Conservation (phyloP, 495 filamentous ascomycete genomes). For the Penicillium canariense region DNA sequence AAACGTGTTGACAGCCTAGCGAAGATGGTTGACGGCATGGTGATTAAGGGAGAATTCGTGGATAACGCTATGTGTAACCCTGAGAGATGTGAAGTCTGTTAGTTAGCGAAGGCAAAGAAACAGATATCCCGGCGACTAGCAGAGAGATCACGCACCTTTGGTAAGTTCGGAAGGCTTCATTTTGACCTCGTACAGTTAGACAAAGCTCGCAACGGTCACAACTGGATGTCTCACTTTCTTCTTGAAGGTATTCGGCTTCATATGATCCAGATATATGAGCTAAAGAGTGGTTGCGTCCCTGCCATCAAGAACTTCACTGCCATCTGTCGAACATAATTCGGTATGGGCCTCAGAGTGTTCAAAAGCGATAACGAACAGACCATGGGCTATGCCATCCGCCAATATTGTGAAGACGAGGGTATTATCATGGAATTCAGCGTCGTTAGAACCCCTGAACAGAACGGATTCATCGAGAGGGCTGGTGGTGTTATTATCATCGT, state of each 20-base stretch:
- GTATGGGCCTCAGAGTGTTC: neutral
- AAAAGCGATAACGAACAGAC: conserved; percentile 7
- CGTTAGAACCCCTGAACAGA: conserved; percentile 1
- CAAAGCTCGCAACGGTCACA: neutral
- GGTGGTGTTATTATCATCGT: conserved; percentile 7
- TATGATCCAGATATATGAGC: neutral
- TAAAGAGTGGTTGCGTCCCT: neutral
- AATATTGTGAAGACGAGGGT: neutral
- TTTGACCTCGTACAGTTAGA: conserved; percentile 7
- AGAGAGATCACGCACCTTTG: neutral
- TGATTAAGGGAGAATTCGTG: neutral
- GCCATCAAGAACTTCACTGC: neutral
- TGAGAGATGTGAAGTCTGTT: neutral
- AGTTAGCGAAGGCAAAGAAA: neutral
- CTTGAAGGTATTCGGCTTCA: conserved; percentile 12
- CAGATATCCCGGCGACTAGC: conserved; percentile 5
- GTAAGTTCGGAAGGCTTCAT: neutral
- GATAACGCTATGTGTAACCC: neutral
- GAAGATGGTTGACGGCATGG: neutral
- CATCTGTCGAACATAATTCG: neutral
- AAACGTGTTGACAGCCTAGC: neutral
- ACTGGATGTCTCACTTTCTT: conserved; percentile 8
- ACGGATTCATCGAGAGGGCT: conserved; percentile 6
- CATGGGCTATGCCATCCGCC: neutral
- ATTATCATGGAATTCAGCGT: neutral